Percentiles rank a stretch among this genome's conserved stretches.
phyloP scores from a whole-genome alignment of 148 eudicot genomes.

The Chenopodium suecicum region DNA sequence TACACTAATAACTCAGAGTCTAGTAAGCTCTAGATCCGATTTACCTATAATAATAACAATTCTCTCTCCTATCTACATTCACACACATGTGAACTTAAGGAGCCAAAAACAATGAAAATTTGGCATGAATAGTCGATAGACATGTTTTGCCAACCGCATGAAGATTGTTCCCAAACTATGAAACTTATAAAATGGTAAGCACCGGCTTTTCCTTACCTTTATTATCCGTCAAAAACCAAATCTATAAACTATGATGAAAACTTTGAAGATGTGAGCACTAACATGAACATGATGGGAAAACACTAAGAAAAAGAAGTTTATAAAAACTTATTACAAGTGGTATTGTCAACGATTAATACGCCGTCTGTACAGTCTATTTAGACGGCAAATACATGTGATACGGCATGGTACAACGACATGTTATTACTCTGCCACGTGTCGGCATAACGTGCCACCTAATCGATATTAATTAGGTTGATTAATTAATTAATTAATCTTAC shows the following conservation, averaged over 20 bases:
- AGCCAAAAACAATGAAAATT: too few species aligned
- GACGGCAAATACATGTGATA: constrained; percentile 24
- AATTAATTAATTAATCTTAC: neutral
- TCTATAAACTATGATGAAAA: neutral
- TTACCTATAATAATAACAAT: too few species aligned
- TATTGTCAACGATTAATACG: constrained; percentile 11
- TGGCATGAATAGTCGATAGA: neutral
- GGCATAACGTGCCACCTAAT: constrained; percentile 2
- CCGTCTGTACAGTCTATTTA: constrained; percentile 3
- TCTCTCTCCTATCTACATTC: neutral
- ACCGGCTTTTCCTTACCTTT: neutral
- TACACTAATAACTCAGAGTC: too few species aligned
- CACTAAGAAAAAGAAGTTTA: neutral
- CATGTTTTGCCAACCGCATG: neutral
- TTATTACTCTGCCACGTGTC: constrained; percentile 2
- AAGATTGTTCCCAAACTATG: neutral
- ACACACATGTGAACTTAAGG: neutral
- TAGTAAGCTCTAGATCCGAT: too few species aligned
- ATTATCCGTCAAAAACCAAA: neutral
- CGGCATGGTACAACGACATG: neutral
- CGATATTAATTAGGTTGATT: neutral
- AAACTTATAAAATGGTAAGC: neutral
- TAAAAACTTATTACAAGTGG: neutral
- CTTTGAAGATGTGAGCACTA: neutral
- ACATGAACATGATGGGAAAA: neutral